phyloP scores from a whole-genome alignment of 768 basidiomycete species.

The Cubamyces sp. region DNA sequence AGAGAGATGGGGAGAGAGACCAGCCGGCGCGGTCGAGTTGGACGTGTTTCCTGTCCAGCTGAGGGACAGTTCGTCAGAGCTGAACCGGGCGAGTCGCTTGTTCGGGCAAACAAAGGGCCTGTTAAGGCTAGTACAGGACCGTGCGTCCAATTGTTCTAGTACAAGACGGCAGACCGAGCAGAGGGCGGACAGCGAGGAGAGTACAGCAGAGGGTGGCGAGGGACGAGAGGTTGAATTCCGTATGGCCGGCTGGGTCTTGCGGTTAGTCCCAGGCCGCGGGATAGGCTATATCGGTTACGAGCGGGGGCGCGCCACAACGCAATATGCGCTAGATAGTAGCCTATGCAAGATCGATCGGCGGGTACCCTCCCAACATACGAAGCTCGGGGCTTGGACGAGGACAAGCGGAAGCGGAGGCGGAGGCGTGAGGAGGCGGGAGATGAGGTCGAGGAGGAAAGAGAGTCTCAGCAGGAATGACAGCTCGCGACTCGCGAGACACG shows the following conservation, averaged over 20 bases:
- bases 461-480: background rate
- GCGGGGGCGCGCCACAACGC: slow-evolving; percentile 21
- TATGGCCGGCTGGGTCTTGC: slow-evolving; percentile 4
- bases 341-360: slow-evolving; percentile 19
- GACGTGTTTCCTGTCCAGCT: slow-evolving; percentile 8
- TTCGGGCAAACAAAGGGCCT: slow-evolving; percentile 27
- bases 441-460: background rate
- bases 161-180: background rate
- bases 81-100: slow-evolving; percentile 27
- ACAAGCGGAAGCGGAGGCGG: background rate
- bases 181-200: slow-evolving; percentile 1
- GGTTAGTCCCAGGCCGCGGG: slow-evolving; percentile 20
- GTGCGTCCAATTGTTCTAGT: slow-evolving; percentile 9
- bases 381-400: background rate
- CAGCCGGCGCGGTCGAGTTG: slow-evolving; percentile 6
- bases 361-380: slow-evolving; percentile 4
- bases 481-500: background rate
- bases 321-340: slow-evolving; percentile 16
- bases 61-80: slow-evolving; percentile 17
- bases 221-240: slow-evolving; percentile 12
- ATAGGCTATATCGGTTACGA: slow-evolving; percentile 24
- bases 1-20: background rate
- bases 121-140: slow-evolving; percentile 25
- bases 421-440: background rate
- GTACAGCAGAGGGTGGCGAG: slow-evolving; percentile 1